A percentile compares a stretch with the other conserved stretches of the same genome.
Conservation (phyloP, 768 basidiomycete genomes). For the Suillus discolor region DNA sequence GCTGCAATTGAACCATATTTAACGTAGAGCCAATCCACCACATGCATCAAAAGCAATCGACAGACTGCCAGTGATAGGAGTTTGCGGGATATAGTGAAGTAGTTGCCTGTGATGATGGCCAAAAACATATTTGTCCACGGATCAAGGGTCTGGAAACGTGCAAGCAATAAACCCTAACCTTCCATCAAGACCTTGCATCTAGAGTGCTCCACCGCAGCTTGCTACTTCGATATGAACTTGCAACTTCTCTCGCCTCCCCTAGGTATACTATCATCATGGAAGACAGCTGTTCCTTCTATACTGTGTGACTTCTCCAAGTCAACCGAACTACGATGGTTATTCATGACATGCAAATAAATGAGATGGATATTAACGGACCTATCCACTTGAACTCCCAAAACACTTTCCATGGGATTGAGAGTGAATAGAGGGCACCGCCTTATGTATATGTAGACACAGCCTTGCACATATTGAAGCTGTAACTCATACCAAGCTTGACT, state of each 20-base stretch:
- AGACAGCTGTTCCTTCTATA: neutral
- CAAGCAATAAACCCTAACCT: neutral
- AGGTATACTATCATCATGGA: neutral
- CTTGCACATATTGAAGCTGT: neutral
- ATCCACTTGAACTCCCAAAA: neutral
- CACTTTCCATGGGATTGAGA: neutral
- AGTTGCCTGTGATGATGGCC: neutral
- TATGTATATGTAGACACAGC: neutral
- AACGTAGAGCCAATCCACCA: neutral
- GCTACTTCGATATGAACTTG: neutral
- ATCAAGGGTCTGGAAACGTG: neutral
- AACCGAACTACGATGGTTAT: neutral
- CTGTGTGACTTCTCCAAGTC: neutral
- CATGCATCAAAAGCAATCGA: neutral
- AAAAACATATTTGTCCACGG: neutral
- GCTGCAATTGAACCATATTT: neutral
- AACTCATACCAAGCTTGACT: neutral
- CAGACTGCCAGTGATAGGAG: neutral
- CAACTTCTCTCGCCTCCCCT: neutral
- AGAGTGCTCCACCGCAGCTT: neutral
- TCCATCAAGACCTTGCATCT: neutral
- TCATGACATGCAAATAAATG: neutral
- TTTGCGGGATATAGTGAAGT: too few species aligned
- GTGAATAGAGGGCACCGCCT: neutral
- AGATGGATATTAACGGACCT: neutral